Evolutionary conservation across 805 yeast genomes (phyloP), one percentile per base, ranked within the genome.

Genomic region (Zygosaccharomyces bisporus): DNA sequence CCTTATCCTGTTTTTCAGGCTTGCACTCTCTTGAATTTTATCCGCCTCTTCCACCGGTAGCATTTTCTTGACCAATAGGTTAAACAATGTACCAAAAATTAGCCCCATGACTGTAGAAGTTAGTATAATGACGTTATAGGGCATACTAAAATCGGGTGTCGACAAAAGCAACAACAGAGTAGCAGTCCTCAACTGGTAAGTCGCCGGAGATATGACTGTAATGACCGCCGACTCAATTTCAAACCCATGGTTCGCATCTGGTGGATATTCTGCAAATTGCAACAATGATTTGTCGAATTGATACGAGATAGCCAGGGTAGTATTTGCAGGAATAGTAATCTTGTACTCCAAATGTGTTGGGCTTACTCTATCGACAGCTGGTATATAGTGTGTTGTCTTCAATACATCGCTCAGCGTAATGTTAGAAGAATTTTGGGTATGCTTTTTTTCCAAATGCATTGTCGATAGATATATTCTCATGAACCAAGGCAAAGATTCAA

Each of bases 121-220:
- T 50, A 93, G 71, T 36, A 93, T 93, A 49, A 93, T 91, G 33
- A 93, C 99, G 57, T 93, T 93, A 63, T 93, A 93, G 0, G 99
- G 99, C 99, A 93, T 93, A 50, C 95, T 86, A 67, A 93, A 93
- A 68, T 93, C 99, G 0, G 99, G 99, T 0, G 98, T 93, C 2
- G 99, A 96, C 41, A 93, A 72, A 0, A 93, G 79, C 39, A 93
- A 71, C 46, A 93, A 71, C 34, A 90, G 75, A n/a, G 97, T 85
- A 4, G 96, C 79, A 0, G 98, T 87, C 59, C 98, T 75, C 49
- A 81, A 55, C 47, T 77, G 73, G 54, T 83, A 82, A 5, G 48
- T 33, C 9, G 23, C 54, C 45, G 69, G 70, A 8, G 65, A 62
- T 6, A 81, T 41, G 0, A 86, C 76, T 2, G 83, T 75, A 9